Percentiles rank a stretch among this genome's conserved stretches.
phyloP scores from a whole-genome alignment of 805 yeast genomes.

The Zygoascus flipseniorum region DNA sequence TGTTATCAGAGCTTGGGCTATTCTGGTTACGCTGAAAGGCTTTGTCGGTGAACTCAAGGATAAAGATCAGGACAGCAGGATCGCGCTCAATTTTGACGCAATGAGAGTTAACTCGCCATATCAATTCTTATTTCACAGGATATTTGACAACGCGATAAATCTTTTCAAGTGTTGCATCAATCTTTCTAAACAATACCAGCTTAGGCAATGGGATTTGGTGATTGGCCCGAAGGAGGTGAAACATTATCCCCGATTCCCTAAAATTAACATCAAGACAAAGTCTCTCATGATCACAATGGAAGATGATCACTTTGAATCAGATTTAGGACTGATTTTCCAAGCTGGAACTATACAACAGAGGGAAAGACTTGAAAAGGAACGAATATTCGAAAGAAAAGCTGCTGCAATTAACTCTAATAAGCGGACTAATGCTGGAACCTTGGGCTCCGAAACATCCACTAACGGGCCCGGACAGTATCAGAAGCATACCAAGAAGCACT shows the following conservation, averaged over 20 bases:
- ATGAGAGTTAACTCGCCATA: slow-evolving; percentile 48
- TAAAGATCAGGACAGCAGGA: slow-evolving; percentile 9
- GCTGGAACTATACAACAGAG: slow-evolving; percentile 51
- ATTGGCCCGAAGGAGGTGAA: slow-evolving; percentile 21
- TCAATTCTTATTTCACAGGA: slow-evolving; percentile 61
- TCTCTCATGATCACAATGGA: slow-evolving; percentile 60
- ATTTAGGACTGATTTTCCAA: slow-evolving; percentile 55
- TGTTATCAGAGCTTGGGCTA: slow-evolving; percentile 31
- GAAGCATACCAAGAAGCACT: neutral
- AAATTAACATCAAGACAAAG: slow-evolving; percentile 45
- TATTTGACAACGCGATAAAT: slow-evolving; percentile 73
- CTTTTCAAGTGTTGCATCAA: slow-evolving; percentile 60
- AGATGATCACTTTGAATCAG: slow-evolving; percentile 84
- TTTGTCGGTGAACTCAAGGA: slow-evolving; percentile 15
- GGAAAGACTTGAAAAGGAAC: slow-evolving; percentile 44
- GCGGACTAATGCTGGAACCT: neutral
- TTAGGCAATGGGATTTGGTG: slow-evolving; percentile 17
- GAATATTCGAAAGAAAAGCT: slow-evolving; percentile 32
- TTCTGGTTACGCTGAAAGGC: slow-evolving; percentile 24
- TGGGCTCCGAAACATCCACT: too few species aligned
- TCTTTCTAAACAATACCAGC: slow-evolving; percentile 25
- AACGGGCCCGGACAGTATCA: neutral
- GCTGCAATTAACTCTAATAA: neutral
- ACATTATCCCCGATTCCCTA: slow-evolving; percentile 31
- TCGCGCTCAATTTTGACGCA: slow-evolving; percentile 23